phyloP scores from a whole-genome alignment of 2,329 filamentous ascomycete species.

The Hyphodiscus sp. region DNA sequence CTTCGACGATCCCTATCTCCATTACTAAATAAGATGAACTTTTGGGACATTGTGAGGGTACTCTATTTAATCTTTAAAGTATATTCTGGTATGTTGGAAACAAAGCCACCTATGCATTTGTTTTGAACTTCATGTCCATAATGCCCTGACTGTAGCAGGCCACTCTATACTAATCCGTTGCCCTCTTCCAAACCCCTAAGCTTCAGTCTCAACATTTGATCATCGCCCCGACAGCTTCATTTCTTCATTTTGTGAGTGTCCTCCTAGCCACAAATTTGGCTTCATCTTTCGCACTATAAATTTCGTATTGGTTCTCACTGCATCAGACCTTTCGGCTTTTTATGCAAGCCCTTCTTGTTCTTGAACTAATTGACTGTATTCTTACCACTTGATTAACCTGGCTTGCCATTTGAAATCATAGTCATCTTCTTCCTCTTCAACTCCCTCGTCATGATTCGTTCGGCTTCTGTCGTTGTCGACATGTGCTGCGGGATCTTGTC shows the following conservation, averaged over 20 bases:
- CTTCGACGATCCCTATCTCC: too few species aligned
- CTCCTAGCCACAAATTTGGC: slow-evolving; percentile 70
- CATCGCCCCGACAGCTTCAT: slow-evolving; percentile 73
- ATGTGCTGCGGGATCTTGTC: slow-evolving; percentile 55
- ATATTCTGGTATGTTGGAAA: too few species aligned
- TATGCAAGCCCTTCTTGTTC: slow-evolving; percentile 68
- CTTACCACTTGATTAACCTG: slow-evolving; percentile 27
- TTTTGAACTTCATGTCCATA: too few species aligned
- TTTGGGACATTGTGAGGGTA: too few species aligned
- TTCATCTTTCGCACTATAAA: slow-evolving; percentile 78
- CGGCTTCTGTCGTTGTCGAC: slow-evolving; percentile 28
- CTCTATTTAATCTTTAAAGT: too few species aligned
- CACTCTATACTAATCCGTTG: too few species aligned
- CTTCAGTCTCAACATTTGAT: slow-evolving; percentile 46
- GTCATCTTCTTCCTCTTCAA: not conserved
- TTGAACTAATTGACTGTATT: slow-evolving; percentile 53
- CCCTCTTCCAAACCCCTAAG: too few species aligned
- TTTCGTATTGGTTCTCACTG: slow-evolving; percentile 92
- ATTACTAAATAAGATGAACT: too few species aligned
- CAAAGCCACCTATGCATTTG: too few species aligned
- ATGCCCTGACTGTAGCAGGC: too few species aligned
- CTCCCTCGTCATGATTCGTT: slow-evolving; percentile 5
- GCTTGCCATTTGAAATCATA: not conserved
- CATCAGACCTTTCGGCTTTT: slow-evolving; percentile 86
- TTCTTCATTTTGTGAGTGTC: slow-evolving; percentile 70